Base-by-base conservation (phyloP, 1,284 basidiomycete species). In the Thecaphora thlaspeos region DNA sequence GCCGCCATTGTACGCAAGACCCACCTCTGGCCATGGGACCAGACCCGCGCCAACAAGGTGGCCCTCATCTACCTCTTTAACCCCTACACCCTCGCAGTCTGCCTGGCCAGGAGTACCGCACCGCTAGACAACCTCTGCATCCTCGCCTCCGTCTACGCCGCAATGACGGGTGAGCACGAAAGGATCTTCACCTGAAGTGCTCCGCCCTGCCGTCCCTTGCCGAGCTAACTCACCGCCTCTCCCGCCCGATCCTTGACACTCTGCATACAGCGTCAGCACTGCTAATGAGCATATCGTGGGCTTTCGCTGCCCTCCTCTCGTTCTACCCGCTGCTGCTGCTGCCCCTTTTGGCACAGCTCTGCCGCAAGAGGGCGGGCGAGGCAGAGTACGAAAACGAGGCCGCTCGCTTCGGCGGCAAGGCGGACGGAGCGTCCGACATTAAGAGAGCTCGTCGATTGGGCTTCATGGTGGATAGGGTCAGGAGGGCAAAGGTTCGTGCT, bases 81-180 rank as follows among this genome's bases (percentile, higher is more conserved):
- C 68, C 93, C 93, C 4, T 93, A 94, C 76, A 80, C 89, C 5
- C 77, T 93, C 43, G 81, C 90, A 1, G 85, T 91, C 0, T 88
- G 86, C 36, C 80, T 92, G 2, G 88, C 90, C 0, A 80, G 86
- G 9, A 93, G 91, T 0, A 89, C 89, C 0, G 87, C 89, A 0
- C 83, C 85, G 0, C 80, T 96, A 18, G 89, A 92, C 73, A 91
- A 88, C 70, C 81, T 84, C 0, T 78, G 89, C 4, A 78, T 86
- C 26, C 80, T 94, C 1, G 73, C 87, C 1, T 77, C 87, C 1
- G 76, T 95, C n/a, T 83, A 86, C 79, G 85, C 86, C 52, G 89
- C 90, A 0, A 83, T 84, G 41, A 78, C 83, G 79, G 84, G 90
- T 89, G 40, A 60, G 78, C 62, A 37, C 80, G 56, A 30, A n/a